Evolutionary conservation across 805 yeast species (phyloP).

Genomic region (Saccharomycopsis selenospora): DNA sequence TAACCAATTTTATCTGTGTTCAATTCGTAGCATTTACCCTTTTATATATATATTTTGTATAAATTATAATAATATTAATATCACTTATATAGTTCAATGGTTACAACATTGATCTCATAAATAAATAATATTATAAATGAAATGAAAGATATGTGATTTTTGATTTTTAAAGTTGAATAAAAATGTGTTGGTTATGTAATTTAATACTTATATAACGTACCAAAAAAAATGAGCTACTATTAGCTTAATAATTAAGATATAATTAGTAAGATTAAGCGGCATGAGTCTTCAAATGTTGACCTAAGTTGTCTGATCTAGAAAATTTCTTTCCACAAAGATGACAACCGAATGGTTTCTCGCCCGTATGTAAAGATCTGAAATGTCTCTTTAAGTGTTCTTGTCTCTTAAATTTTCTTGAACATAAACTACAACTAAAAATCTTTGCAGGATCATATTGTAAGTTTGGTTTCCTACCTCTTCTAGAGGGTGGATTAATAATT

Average conservation of each 20-base stretch:
- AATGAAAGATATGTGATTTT: too few species aligned
- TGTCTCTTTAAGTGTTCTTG: conserved; percentile 76
- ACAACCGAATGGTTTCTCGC: conserved; percentile 65
- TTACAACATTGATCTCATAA: conserved; percentile 19
- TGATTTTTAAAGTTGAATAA: too few species aligned
- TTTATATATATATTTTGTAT: background rate
- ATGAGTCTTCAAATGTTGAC: conserved; percentile 61
- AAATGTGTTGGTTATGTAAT: too few species aligned
- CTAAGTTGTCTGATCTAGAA: conserved; percentile 58
- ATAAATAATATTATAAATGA: conserved; percentile 17
- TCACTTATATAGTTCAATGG: conserved; percentile 20
- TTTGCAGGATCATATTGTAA: conserved; percentile 50
- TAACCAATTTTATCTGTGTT: conserved; percentile 19
- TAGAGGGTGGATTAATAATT: conserved; percentile 29
- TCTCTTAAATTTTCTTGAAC: conserved; percentile 60
- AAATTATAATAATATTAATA: background rate
- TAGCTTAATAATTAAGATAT: too few species aligned
- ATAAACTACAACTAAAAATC: conserved; percentile 55
- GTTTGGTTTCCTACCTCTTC: conserved; percentile 61
- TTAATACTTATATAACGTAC: too few species aligned
- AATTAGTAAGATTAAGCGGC: conserved; percentile 17
- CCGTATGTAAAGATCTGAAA: conserved; percentile 62
- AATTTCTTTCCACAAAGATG: conserved; percentile 54
- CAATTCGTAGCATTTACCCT: conserved; percentile 19
- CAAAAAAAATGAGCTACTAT: too few species aligned